Evolutionary conservation across 371 early-diverging fungal genomes (phyloP).

Genomic region (Mortierella sp.): DNA sequence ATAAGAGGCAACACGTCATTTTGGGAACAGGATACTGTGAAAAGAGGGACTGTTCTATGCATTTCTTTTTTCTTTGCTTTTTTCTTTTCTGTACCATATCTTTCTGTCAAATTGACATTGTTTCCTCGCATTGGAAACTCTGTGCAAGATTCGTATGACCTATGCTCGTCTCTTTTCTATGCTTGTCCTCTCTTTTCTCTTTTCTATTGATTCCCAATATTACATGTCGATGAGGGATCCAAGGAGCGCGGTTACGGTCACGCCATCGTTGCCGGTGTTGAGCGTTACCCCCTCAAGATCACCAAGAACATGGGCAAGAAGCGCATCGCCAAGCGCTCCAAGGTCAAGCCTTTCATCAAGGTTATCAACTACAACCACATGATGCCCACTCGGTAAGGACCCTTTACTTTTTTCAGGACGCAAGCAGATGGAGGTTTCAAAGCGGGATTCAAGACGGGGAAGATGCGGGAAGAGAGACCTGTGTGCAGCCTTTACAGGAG

Average conservation of each 20-base stretch:
- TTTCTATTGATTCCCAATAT: slow-evolving; percentile 45
- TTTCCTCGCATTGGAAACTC: slow-evolving; percentile 55
- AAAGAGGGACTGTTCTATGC: not conserved
- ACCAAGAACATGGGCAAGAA: slow-evolving; percentile 95
- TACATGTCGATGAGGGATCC: slow-evolving; percentile 88
- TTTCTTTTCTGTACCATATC: not conserved
- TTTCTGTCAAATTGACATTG: not conserved
- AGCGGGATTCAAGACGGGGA: not conserved
- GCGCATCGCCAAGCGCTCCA: slow-evolving; percentile 95
- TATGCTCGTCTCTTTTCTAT: slow-evolving; percentile 41
- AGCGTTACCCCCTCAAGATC: slow-evolving; percentile 97
- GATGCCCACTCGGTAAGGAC: slow-evolving; percentile 95
- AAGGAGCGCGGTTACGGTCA: slow-evolving; percentile 97
- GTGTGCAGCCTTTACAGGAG: not conserved
- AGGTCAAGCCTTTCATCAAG: slow-evolving; percentile 99
- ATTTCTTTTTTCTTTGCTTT: not conserved
- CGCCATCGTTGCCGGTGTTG: slow-evolving; percentile 97
- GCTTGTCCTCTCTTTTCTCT: slow-evolving; percentile 18
- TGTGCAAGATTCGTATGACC: slow-evolving; percentile 59
- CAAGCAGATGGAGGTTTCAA: not conserved
- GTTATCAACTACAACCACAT: slow-evolving; percentile 99
- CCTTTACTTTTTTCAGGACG: not conserved
- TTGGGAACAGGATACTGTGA: not conserved
- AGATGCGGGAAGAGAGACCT: not conserved
- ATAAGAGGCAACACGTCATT: not conserved